Base-by-base conservation (phyloP, 805 yeast genomes). In the Saturnispora sanitii region DNA sequence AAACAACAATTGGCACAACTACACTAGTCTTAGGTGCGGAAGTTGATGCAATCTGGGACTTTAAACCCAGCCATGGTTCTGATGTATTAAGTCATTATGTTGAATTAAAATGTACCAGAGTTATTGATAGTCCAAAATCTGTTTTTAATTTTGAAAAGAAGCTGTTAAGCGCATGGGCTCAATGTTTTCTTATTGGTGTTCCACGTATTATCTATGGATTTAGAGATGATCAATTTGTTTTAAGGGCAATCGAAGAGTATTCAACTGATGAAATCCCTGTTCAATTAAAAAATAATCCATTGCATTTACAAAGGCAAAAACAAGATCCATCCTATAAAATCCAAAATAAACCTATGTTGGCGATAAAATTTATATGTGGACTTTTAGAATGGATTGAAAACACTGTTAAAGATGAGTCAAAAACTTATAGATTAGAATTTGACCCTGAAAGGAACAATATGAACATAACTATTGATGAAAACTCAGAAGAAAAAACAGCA, bases 41-140 rank as follows among this genome's bases (percentile, higher is more conserved):
- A 62, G 84, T 90, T 17, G 97, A 90, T 60, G 82, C 96, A 57
- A 80, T 82, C 9, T 82, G 79, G 71, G 96, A 87, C 57, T 85
- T 75, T 52, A 73, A 78, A 48, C 86, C 88, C 2, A 47, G 42
- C 2, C 54, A 53, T 37, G 55, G 58, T 41, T 57, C 33, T 43
- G 75, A 73, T 45, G 71, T 77, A 18, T 63, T 85, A 34, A 58
- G 69, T 4, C 94, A 85, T 58, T 92, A 92, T 56, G 79, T 80
- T 6, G 96, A 92, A 58, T 65, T 92, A 48, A 90, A 88, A 54
- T 84, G 95, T 1, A 63, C 81, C 2, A 65, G 71, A 33, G 64
- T 69, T 5, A 67, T 90, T 0, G 66, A 64, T 18, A 66, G 72
- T 16, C 74, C 77, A 4, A 66, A 70, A 13, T 79, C 79, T 29